A percentile compares a stretch with the other conserved stretches of the same genome.
These are phyloP conservation scores for Fusarium albidum DNA, from an alignment of 2,329 filamentous ascomycete species.

Conservation along the genomic window DNA sequence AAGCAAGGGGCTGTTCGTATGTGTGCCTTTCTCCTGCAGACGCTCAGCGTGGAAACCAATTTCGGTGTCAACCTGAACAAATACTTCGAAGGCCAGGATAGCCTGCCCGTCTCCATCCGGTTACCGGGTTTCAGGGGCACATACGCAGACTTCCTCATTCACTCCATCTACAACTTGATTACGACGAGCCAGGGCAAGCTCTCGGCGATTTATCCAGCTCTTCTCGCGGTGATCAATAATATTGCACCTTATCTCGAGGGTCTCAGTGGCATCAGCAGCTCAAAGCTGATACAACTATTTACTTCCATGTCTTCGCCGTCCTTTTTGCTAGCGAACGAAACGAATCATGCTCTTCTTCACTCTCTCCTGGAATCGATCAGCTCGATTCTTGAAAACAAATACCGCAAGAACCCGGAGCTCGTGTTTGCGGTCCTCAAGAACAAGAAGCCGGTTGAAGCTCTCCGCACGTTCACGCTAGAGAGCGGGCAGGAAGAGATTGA, in stretches of 20 bases:
- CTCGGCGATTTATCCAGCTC: conserved; percentile 88
- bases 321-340: conserved; percentile 91
- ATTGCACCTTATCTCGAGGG: conserved; percentile 85
- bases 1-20: conserved; percentile 94
- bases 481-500: conserved; percentile 93
- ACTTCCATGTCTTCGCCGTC: conserved; percentile 92
- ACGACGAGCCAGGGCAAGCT: conserved; percentile 90
- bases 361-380: conserved; percentile 91
- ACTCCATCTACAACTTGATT: conserved; percentile 92
- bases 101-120: conserved; percentile 80
- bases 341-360: conserved; percentile 81
- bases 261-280: conserved; percentile 76
- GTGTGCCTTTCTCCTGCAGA: conserved; percentile 97
- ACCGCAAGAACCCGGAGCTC: conserved; percentile 80
- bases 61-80: conserved; percentile 93
- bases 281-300: conserved; percentile 87
- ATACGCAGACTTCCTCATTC: conserved; percentile 93
- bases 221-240: conserved; percentile 93
- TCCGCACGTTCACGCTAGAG: conserved; percentile 89
- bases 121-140: conserved; percentile 86
- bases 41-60: conserved; percentile 88
- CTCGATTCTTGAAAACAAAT: conserved; percentile 88
- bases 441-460: conserved; percentile 81
- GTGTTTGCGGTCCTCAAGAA: conserved; percentile 82
- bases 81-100: conserved; percentile 87